Evolutionary conservation across 257 asterid species (phyloP).

Genomic region (Striga asiatica): DNA sequence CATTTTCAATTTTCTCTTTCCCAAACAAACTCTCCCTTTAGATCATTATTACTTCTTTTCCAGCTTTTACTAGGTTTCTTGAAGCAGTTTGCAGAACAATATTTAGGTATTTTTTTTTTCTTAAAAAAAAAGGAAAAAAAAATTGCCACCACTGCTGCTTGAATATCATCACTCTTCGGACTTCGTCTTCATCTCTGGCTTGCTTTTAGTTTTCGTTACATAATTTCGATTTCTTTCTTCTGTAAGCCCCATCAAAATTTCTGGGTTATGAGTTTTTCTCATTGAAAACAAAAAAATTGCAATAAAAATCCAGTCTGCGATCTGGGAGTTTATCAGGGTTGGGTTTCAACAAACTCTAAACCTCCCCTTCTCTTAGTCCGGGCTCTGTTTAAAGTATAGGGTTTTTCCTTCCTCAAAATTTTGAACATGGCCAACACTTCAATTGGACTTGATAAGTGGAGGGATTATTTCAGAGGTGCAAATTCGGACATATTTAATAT

Average conservation of each 20-base stretch:
- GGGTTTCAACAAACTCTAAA: neutral
- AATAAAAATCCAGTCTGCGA: conserved; percentile 4
- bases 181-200: too few relatives aligned
- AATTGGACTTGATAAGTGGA: conserved; percentile 64
- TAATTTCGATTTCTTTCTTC: too few relatives aligned
- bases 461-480: conserved; percentile 64
- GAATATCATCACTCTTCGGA: neutral
- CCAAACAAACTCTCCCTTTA: neutral
- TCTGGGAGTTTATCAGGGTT: conserved; percentile 12
- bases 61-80: neutral
- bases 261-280: conserved; percentile 5
- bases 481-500: conserved; percentile 57
- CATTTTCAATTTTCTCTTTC: neutral
- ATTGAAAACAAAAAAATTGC: neutral
- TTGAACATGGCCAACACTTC: conserved; percentile 34
- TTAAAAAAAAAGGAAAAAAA: neutral
- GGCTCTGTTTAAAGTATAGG: conserved; percentile 1
- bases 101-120: neutral
- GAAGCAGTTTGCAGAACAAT: conserved; percentile 9
- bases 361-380: neutral
- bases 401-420: neutral
- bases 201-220: too few relatives aligned
- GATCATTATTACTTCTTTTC: neutral
- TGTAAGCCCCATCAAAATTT: neutral
- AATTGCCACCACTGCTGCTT: too few relatives aligned